These are phyloP conservation scores for Epichloe gansuensis DNA, from an alignment of 2,329 filamentous ascomycete species.

Conservation along the genomic window DNA sequence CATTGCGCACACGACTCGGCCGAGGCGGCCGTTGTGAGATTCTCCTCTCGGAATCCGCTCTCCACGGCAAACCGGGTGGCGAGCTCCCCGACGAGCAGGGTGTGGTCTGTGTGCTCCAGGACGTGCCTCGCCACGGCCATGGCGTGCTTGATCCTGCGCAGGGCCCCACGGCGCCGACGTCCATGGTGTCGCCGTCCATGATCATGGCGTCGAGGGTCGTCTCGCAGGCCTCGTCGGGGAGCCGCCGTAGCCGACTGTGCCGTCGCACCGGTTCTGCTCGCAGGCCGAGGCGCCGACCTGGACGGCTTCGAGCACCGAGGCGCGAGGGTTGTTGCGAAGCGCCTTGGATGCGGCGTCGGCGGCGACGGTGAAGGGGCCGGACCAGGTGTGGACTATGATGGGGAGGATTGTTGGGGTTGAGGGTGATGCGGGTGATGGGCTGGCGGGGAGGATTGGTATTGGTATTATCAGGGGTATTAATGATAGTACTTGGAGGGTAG, in stretches of 20 bases:
- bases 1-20: constrained; percentile 29
- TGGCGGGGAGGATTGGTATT: constrained; percentile 4
- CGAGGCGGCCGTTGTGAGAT: constrained; percentile 31
- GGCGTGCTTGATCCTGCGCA: constrained; percentile 36
- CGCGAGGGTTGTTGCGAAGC: constrained; percentile 18
- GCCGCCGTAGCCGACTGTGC: constrained; percentile 41
- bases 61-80: constrained; percentile 40
- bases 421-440: constrained; percentile 8
- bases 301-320: constrained; percentile 37
- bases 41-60: constrained; percentile 36
- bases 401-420: constrained; percentile 28
- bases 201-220: constrained; percentile 48
- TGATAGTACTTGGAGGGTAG: no score
- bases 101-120: constrained; percentile 38
- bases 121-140: constrained; percentile 38
- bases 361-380: constrained; percentile 36
- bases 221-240: constrained; percentile 45
- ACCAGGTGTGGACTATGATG: constrained; percentile 44
- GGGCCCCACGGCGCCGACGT: constrained; percentile 40
- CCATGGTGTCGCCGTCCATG: constrained; percentile 43
- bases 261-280: constrained; percentile 40
- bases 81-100: constrained; percentile 38
- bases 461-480: background rate
- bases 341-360: constrained; percentile 36
- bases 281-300: constrained; percentile 39